Evolutionary conservation across 208 protist genomes (phyloP).

Genomic region (Vickermania ingenoplastis): DNA sequence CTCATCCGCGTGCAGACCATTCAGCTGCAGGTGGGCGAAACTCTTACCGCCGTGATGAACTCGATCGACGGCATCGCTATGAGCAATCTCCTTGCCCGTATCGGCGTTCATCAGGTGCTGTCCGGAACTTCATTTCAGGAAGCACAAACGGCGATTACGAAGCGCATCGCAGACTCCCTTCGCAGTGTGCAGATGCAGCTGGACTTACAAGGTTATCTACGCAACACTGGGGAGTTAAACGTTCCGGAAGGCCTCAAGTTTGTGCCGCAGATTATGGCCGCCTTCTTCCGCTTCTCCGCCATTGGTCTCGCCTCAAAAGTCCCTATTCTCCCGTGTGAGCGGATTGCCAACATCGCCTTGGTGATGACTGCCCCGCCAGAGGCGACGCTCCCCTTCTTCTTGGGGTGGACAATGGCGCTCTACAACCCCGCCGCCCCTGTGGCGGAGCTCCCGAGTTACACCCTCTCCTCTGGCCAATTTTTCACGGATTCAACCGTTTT

Average conservation of each 20-base stretch:
- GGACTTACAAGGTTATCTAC: conserved; percentile 27
- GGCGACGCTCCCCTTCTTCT: conserved; percentile 47
- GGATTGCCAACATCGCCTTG: conserved; percentile 56
- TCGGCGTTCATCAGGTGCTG: conserved; percentile 53
- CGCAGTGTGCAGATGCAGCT: conserved; percentile 32
- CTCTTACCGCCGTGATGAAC: conserved; percentile 49
- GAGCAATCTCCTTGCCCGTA: conserved; percentile 56
- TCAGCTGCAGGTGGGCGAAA: conserved; percentile 42
- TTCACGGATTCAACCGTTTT: conserved; percentile 50
- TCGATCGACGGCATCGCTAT: conserved; percentile 61
- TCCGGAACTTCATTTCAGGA: conserved; percentile 44
- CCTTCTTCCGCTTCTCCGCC: conserved; percentile 60
- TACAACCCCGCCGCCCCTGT: conserved; percentile 41
- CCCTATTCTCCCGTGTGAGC: conserved; percentile 54
- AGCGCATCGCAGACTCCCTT: conserved; percentile 41
- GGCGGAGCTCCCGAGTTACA: conserved; percentile 34
- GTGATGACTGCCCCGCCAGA: conserved; percentile 65
- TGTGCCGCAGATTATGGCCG: conserved; percentile 67
- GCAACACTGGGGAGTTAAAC: conserved; percentile 28
- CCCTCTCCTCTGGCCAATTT: conserved; percentile 46
- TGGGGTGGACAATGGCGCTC: conserved; percentile 66
- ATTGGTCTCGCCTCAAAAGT: conserved; percentile 26
- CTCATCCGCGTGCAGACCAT: conserved; percentile 82
- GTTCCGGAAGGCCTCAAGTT: conserved; percentile 67
- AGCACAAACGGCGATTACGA: conserved; percentile 50